phyloP scores from a whole-genome alignment of 257 asterid genomes.

The Mentha longifolia region DNA sequence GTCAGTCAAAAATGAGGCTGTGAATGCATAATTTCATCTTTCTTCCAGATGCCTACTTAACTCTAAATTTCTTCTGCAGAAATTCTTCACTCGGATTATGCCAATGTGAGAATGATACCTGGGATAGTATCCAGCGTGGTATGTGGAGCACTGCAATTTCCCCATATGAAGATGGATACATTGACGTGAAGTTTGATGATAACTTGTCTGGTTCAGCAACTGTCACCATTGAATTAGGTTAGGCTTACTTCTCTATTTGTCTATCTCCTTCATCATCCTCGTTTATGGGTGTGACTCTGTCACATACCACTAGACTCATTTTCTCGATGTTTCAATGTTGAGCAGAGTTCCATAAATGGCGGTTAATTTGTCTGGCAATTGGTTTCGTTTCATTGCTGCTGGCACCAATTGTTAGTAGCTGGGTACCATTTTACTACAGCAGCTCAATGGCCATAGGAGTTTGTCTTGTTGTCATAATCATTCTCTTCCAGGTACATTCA shows the following conservation, averaged over 20 bases:
- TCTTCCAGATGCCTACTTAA: conserved; percentile 4
- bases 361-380: conserved; percentile 61
- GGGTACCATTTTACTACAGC: conserved; percentile 96
- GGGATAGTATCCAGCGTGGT: conserved; percentile 72
- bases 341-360: conserved; percentile 82
- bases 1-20: conserved; percentile 44
- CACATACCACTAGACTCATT: conserved; percentile 17
- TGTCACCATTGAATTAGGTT: conserved; percentile 64
- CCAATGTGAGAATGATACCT: conserved; percentile 61
- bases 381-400: conserved; percentile 67
- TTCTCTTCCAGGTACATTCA: conserved; percentile 81
- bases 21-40: conserved; percentile 11
- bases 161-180: conserved; percentile 68
- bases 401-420: conserved; percentile 86
- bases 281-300: conserved; percentile 1
- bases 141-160: conserved; percentile 62
- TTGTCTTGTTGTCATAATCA: conserved; percentile 74
- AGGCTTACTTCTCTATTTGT: conserved; percentile 9
- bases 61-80: conserved; percentile 48
- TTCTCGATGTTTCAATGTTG: conserved; percentile 30
- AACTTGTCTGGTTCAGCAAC: conserved; percentile 71
- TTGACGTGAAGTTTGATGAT: conserved; percentile 74
- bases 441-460: conserved; percentile 90
- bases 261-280: background rate
- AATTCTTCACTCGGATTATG: conserved; percentile 77